A percentile compares a stretch with the other conserved stretches of the same genome.
These are phyloP conservation scores for Monilinia laxa DNA, from an alignment of 2,329 filamentous ascomycete genomes.

Conservation along the genomic window DNA sequence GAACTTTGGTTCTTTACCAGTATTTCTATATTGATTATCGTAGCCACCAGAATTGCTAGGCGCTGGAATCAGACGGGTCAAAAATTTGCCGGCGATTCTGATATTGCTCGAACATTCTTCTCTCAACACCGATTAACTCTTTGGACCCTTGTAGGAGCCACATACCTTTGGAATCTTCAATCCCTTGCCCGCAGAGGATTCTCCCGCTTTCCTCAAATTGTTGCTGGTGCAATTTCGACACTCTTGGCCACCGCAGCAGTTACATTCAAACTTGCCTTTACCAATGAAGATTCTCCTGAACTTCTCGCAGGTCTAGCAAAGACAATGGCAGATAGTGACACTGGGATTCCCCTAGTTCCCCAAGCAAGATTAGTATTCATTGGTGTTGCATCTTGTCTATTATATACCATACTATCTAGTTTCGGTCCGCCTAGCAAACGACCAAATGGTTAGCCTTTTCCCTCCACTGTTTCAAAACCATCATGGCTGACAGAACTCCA, in stretches of 20 bases:
- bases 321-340: constrained; percentile 33
- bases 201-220: constrained; percentile 33
- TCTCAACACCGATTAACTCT: constrained; percentile 62
- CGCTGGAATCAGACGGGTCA: constrained; percentile 98
- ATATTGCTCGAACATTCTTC: constrained; percentile 75
- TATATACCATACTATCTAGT: constrained; percentile 45
- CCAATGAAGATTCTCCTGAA: constrained; percentile 83
- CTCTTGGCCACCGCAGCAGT: constrained; percentile 58
- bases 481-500: constrained; percentile 25
- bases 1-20: constrained; percentile 26
- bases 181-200: constrained; percentile 35
- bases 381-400: constrained; percentile 43
- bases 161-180: constrained; percentile 58
- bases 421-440: constrained; percentile 39
- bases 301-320: constrained; percentile 54
- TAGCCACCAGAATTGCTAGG: constrained; percentile 64
- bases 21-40: constrained; percentile 51
- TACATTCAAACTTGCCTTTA: constrained; percentile 88
- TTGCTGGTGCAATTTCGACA: constrained; percentile 41
- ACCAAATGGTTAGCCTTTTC: constrained; percentile 30
- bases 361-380: constrained; percentile 50
- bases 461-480: background rate
- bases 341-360: constrained; percentile 34
- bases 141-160: constrained; percentile 69
- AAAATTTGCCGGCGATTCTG: constrained; percentile 87